phyloP scores from a whole-genome alignment of 2,329 filamentous ascomycete species.

The Cladophialophora chaetospira region DNA sequence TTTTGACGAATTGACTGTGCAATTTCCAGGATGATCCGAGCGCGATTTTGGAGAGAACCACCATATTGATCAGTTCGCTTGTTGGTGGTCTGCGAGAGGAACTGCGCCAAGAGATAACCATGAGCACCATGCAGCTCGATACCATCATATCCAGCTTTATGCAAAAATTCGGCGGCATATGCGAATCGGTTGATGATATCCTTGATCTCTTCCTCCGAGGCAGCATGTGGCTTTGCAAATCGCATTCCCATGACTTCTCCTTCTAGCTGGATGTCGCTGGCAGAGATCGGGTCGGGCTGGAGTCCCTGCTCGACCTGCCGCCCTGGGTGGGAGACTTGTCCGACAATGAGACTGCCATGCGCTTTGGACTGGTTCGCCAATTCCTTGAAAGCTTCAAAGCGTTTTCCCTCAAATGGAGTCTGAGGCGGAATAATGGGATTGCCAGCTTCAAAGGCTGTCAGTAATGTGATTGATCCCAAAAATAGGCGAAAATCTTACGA shows the following conservation, averaged over 20 bases:
- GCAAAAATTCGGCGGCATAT: conserved; percentile 62
- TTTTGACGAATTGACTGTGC: conserved; percentile 40
- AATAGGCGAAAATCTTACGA: conserved; percentile 60
- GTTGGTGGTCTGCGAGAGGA: conserved; percentile 56
- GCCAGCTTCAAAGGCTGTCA: conserved; percentile 42
- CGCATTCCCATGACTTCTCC: conserved; percentile 36
- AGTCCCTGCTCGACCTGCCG: conserved; percentile 53
- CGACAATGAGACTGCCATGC: conserved; percentile 60
- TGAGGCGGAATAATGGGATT: conserved; percentile 61
- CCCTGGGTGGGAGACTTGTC: conserved; percentile 65
- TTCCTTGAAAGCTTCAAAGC: conserved; percentile 62
- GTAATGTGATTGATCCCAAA: conserved; percentile 46
- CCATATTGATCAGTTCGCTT: conserved; percentile 66
- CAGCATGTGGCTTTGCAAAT: conserved; percentile 41
- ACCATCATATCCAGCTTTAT: conserved; percentile 63
- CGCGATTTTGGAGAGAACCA: conserved; percentile 66
- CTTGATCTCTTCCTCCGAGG: conserved; percentile 44
- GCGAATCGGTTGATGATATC: conserved; percentile 63
- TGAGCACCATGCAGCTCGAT: conserved; percentile 55
- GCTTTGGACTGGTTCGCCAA: conserved; percentile 58
- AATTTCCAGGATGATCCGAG: conserved; percentile 61
- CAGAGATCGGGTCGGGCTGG: conserved; percentile 54
- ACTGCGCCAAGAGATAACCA: conserved; percentile 61
- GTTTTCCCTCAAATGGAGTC: conserved; percentile 54
- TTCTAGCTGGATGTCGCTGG: conserved; percentile 52